Percentiles rank a stretch among this genome's conserved stretches.
phyloP scores from a whole-genome alignment of 768 basidiomycete species.

The Glaciozyma martinii region DNA sequence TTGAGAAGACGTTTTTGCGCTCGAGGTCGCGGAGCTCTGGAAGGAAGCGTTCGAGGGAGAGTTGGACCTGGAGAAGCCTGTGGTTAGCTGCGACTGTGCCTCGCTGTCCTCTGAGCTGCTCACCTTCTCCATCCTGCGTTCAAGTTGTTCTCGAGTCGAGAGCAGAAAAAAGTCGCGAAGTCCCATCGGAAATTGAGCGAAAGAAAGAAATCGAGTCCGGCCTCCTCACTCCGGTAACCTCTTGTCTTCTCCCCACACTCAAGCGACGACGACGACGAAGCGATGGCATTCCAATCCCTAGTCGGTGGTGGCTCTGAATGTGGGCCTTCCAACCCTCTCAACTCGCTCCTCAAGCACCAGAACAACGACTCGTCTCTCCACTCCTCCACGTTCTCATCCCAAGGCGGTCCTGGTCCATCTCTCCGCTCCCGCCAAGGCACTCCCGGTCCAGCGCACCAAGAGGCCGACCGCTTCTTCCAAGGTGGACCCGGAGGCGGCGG shows the following conservation, averaged over 20 bases:
- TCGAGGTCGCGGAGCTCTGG: constrained; percentile 37
- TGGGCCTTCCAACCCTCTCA: constrained; percentile 73
- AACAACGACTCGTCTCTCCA: constrained; percentile 82
- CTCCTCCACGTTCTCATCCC: constrained; percentile 49
- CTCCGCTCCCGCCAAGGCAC: constrained; percentile 3
- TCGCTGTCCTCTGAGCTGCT: not conserved
- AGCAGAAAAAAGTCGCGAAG: not conserved
- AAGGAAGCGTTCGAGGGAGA: constrained; percentile 36
- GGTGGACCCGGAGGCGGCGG: not conserved
- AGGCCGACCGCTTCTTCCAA: constrained; percentile 28
- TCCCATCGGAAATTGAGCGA: not conserved
- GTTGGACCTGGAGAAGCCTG: constrained; percentile 21
- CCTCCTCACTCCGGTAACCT: no score
- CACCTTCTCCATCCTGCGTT: constrained; percentile 17
- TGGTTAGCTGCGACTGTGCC: not conserved
- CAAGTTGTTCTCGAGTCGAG: no score
- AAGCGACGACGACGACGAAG: no score
- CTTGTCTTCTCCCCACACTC: no score
- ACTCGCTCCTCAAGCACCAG: constrained; percentile 80
- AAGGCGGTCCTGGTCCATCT: not conserved
- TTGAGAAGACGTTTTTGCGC: constrained; percentile 35
- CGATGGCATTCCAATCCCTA: constrained; percentile 36
- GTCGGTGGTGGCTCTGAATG: constrained; percentile 74
- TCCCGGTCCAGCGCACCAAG: not conserved
- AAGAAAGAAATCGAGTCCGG: not conserved